These are phyloP conservation scores for Coniochaeta sp. DNA, from an alignment of 2,329 filamentous ascomycete genomes.

Conservation along the genomic window DNA sequence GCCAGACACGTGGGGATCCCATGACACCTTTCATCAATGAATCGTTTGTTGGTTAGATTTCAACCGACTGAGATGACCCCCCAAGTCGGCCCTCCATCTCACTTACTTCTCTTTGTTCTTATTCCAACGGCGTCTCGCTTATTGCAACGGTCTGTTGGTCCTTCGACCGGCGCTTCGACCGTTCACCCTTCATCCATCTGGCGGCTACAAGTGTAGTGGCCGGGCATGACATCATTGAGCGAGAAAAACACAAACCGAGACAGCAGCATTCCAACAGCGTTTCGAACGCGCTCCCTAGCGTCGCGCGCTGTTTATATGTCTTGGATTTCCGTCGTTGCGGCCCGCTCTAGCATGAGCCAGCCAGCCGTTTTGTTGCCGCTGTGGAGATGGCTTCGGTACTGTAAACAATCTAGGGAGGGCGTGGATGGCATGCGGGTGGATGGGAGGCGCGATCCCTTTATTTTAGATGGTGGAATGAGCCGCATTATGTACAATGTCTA, in stretches of 20 bases:
- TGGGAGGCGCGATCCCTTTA: not conserved
- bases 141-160: not conserved
- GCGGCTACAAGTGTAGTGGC: not conserved
- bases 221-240: not conserved
- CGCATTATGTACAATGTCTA: not conserved
- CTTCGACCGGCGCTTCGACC: not conserved
- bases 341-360: not conserved
- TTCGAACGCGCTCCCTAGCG: not conserved
- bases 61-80: not conserved
- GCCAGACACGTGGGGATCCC: not conserved
- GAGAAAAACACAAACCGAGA: not conserved
- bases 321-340: not conserved
- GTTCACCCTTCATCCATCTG: not conserved
- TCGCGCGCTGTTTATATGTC: not conserved
- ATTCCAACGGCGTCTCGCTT: not conserved
- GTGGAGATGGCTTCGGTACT: not conserved
- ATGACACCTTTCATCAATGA: not conserved
- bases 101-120: not conserved
- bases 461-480: not conserved
- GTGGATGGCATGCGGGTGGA: not conserved
- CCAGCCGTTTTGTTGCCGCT: slow-evolving; percentile 1
- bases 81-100: not conserved
- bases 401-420: not conserved
- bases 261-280: not conserved
- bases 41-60: not conserved